Evolutionary conservation across 2,329 filamentous ascomycete genomes (phyloP), one percentile per base, ranked within the genome.

Genomic region (Alternaria burnsii): DNA sequence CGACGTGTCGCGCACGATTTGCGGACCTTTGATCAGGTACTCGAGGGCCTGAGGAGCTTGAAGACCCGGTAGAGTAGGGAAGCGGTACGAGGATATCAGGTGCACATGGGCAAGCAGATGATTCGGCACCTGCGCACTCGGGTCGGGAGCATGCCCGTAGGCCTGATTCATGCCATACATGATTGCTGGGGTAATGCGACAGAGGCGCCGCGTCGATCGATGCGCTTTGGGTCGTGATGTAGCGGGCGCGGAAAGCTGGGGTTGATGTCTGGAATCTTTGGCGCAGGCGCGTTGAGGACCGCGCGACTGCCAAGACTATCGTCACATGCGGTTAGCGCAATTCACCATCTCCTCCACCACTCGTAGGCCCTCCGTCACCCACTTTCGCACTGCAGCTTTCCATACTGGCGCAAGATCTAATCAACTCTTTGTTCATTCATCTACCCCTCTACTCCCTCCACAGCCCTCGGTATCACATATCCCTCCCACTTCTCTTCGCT

Each of bases 11-110:
- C 92, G 91, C 69, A 94, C 91, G 63, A 97, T 91, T 74, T 92
- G 90, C 9, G 94, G 92, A 40, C 93, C 94, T 72, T 89, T 88
- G 74, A 94, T 85, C 62, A 98, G 87, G 85, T 92, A 94, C 73
- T 92, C 89, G 62, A 93, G 90, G 26, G 94, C 91, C 67, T 94
- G 91, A 59, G 91, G 87, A 30, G 91, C 84, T 69, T 90, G 88
- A 68, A 97, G 84, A 53, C 87, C 86, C 52, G 88, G 88, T 73
- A 91, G 87, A 61, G 87, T 81, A 3, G 94, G 91, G 79, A 94
- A 97, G 71, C 90, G 87, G 77, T 90, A 91, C 41, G 89, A 90
- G 50, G 93, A 97, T 66, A 97, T 84, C 63, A 97, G 88, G 78
- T 98, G 94, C 70, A 97, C 88, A 82, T 98, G 94, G 54, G 89